Evolutionary conservation across 805 yeast species (phyloP).

Genomic region (Saccharomycopsis lassenensis): DNA sequence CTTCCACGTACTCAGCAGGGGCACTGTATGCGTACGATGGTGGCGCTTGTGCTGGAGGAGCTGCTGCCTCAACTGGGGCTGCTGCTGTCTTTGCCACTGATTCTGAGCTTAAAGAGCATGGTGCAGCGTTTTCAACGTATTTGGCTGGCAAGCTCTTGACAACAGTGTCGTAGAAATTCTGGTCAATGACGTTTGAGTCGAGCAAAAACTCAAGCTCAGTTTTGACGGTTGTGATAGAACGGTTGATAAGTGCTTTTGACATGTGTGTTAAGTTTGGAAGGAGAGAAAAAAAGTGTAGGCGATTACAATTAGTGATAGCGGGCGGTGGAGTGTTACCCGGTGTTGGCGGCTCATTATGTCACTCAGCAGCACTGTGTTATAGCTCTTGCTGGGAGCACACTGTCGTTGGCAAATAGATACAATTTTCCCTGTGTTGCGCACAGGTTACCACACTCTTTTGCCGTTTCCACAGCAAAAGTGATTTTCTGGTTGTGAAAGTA

Average conservation of each 20-base stretch:
- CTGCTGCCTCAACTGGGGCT: conserved; percentile 21
- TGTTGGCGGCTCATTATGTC: too few relatives aligned
- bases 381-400: too few relatives aligned
- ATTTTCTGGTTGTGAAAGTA: too few relatives aligned
- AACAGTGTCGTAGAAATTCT: conserved; percentile 42
- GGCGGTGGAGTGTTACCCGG: too few relatives aligned
- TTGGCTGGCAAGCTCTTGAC: conserved; percentile 43
- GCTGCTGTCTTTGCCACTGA: conserved; percentile 18
- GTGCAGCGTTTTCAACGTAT: conserved; percentile 39
- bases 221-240: conserved; percentile 67
- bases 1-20: conserved; percentile 42
- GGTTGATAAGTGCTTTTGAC: conserved; percentile 54
- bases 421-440: too few relatives aligned
- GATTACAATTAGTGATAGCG: too few relatives aligned
- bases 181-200: conserved; percentile 64
- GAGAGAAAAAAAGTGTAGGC: too few relatives aligned
- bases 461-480: too few relatives aligned
- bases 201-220: conserved; percentile 69
- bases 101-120: conserved; percentile 32
- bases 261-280: conserved; percentile 18
- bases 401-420: too few relatives aligned
- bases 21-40: conserved; percentile 16
- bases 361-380: too few relatives aligned
- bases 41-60: conserved; percentile 15
- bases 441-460: too few relatives aligned